phyloP scores from a whole-genome alignment of 2,329 filamentous ascomycete genomes.

The Cladosporium velox region DNA sequence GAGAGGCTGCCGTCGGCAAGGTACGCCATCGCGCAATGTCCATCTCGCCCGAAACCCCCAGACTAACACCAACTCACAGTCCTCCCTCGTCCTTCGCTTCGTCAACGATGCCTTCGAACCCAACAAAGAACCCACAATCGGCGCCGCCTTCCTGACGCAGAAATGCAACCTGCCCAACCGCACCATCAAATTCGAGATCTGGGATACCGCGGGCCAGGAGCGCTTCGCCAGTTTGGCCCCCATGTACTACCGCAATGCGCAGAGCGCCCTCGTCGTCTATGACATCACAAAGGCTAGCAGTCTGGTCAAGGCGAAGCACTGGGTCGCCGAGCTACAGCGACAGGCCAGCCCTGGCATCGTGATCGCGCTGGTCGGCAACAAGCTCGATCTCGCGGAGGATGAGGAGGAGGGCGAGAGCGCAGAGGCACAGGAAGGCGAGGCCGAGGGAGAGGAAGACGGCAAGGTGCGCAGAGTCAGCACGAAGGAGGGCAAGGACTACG shows the following conservation, averaged over 20 bases:
- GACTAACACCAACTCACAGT: slow-evolving; percentile 56
- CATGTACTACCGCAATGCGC: slow-evolving; percentile 99
- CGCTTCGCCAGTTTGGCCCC: slow-evolving; percentile 93
- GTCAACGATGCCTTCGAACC: slow-evolving; percentile 99
- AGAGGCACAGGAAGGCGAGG: slow-evolving; percentile 53
- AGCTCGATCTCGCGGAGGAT: slow-evolving; percentile 74
- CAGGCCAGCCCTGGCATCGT: slow-evolving; percentile 96
- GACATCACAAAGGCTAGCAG: slow-evolving; percentile 96
- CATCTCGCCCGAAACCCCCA: slow-evolving; percentile 20
- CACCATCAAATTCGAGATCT: slow-evolving; percentile 74
- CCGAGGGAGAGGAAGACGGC: slow-evolving; percentile 53
- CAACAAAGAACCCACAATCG: slow-evolving; percentile 99
- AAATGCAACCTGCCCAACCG: slow-evolving; percentile 95
- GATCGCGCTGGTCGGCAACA: slow-evolving; percentile 96
- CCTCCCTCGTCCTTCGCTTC: slow-evolving; percentile 94
- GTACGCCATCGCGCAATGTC: slow-evolving; percentile 52
- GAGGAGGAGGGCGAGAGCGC: slow-evolving; percentile 46
- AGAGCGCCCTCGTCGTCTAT: slow-evolving; percentile 96
- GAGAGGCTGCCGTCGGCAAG: slow-evolving; percentile 98
- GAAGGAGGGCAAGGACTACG: slow-evolving; percentile 89
- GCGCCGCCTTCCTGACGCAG: slow-evolving; percentile 96
- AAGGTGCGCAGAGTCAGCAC: slow-evolving; percentile 86
- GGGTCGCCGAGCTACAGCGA: slow-evolving; percentile 95
- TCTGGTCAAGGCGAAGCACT: slow-evolving; percentile 95
- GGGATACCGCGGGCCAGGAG: slow-evolving; percentile 98